Base-by-base conservation (phyloP, 257 asterid genomes). In the Solanum medicagineum region DNA sequence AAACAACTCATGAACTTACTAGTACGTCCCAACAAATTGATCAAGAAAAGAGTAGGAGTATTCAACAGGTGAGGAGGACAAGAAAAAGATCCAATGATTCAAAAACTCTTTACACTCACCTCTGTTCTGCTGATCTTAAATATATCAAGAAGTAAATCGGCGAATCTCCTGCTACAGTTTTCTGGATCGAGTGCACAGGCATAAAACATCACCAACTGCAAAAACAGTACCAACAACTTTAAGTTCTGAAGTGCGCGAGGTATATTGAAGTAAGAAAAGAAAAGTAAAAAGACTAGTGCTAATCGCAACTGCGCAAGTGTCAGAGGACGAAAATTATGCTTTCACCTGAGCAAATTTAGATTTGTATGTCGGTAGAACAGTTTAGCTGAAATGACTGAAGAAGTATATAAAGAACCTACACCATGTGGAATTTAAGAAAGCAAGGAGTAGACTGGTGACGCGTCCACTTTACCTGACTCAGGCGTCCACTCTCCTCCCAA, bases 161-260 rank as follows among this genome's bases (percentile, higher is more conserved):
- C 91, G 87, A 96, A 94, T 87, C 84, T 88, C 85, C 86, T 83
- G 59, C 98, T 98, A 66, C 99, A 94, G 73, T 82, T 83, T 51
- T 91, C 95, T 77, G 98, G 98, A 89, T 96, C 99, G 88, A 96
- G 91, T 6, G 99, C 94, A 91, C 99, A 93, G 84, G 95, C 95
- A 89, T 96, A 96, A 90, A 94, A 96, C 89, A 94, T 87, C 87
- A 96, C 91, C 13, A n/a, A 26, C 55, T 96, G 92, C 91, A 90
- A 89, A 68, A 74, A 57, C 20, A 71, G 13, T 10, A 84, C 20
- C 13, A n/a, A 26, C 55, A 47, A 32, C 10, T 47, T 15, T 36
- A 63, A 55, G 44, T 13, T 83, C 36, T n/a, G 70, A 80, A 56
- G 49, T 47, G 84, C 4, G 10, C 53, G 10, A 57, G 68, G 45